Evolutionary conservation across 2,329 filamentous ascomycete species (phyloP).

Genomic region (Fusarium graminum): DNA sequence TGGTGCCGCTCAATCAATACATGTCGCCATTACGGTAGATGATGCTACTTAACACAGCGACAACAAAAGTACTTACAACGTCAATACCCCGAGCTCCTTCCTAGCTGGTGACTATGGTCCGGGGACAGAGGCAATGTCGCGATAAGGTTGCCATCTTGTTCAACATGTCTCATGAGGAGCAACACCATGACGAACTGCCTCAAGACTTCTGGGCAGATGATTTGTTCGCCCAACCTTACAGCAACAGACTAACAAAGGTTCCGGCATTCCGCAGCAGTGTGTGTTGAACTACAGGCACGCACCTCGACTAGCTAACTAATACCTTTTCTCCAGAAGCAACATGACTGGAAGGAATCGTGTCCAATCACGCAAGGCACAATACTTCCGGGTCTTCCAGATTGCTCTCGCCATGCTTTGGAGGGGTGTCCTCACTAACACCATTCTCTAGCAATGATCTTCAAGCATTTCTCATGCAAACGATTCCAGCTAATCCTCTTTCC

Average conservation of each 20-base stretch:
- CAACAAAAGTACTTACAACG: slow-evolving; percentile 39
- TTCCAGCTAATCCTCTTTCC: neutral
- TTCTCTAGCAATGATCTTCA: slow-evolving; percentile 1
- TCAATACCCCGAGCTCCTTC: slow-evolving; percentile 35
- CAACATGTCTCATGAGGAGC: slow-evolving; percentile 3
- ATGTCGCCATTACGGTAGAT: slow-evolving; percentile 17
- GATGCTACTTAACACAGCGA: neutral
- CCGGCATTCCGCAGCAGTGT: neutral
- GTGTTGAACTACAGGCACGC: neutral
- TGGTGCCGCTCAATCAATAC: slow-evolving; percentile 2
- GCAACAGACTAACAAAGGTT: slow-evolving; percentile 25
- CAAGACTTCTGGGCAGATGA: neutral
- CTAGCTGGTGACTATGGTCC: slow-evolving; percentile 29
- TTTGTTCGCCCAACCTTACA: neutral
- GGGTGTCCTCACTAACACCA: slow-evolving; percentile 18
- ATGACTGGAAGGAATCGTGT: neutral
- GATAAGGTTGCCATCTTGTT: slow-evolving; percentile 29
- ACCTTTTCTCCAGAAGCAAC: neutral
- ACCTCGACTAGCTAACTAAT: neutral
- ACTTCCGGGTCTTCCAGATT: slow-evolving; percentile 22
- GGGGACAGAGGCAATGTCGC: slow-evolving; percentile 14
- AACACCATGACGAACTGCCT: neutral
- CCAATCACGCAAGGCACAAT: slow-evolving; percentile 6
- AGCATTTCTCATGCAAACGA: slow-evolving; percentile 4
- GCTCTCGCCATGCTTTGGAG: neutral